A percentile compares a stretch with the other conserved stretches of the same genome.
Evolutionary conservation across 78 protist species (phyloP).

Genomic region (Salpingoeca rosetta): DNA sequence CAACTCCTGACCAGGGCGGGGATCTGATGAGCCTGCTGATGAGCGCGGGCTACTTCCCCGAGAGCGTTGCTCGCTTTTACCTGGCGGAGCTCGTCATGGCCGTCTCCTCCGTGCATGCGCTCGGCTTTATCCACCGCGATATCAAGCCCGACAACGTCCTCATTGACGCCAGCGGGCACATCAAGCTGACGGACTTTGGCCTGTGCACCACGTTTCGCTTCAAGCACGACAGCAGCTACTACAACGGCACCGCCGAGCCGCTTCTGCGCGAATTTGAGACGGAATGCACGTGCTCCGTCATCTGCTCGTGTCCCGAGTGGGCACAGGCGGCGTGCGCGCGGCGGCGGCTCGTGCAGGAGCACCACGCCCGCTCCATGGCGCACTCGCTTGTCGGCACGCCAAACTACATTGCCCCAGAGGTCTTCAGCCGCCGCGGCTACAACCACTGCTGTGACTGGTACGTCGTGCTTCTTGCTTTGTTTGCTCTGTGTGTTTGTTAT

Average conservation of each 20-base stretch:
- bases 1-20: too few relatives aligned
- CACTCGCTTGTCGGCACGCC: slow-evolving; percentile 42
- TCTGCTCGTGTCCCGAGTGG: too few relatives aligned
- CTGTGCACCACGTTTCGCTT: slow-evolving; percentile 15
- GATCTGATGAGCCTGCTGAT: slow-evolving; percentile 28
- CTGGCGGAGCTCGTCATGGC: slow-evolving; percentile 76
- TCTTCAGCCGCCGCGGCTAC: slow-evolving; percentile 40
- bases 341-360: not conserved
- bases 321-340: not conserved
- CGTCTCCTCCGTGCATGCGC: slow-evolving; percentile 55
- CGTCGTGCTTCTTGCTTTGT: too few relatives aligned
- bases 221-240: not conserved
- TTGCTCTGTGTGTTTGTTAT: too few relatives aligned
- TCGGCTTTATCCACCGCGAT: slow-evolving; percentile 76
- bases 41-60: slow-evolving; percentile 11
- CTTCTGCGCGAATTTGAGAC: not conserved
- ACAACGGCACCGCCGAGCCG: not conserved
- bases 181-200: slow-evolving; percentile 20
- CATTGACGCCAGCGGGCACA: not conserved
- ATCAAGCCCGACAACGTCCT: slow-evolving; percentile 72
- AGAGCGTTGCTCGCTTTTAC: slow-evolving; percentile 58
- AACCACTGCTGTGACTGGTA: not conserved
- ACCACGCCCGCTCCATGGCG: not conserved
- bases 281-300: not conserved
- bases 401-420: slow-evolving; percentile 86